Percentiles rank a stretch among this genome's conserved stretches.
Conservation (phyloP, 208 protist species). For the Leishmania martiniquensis region DNA sequence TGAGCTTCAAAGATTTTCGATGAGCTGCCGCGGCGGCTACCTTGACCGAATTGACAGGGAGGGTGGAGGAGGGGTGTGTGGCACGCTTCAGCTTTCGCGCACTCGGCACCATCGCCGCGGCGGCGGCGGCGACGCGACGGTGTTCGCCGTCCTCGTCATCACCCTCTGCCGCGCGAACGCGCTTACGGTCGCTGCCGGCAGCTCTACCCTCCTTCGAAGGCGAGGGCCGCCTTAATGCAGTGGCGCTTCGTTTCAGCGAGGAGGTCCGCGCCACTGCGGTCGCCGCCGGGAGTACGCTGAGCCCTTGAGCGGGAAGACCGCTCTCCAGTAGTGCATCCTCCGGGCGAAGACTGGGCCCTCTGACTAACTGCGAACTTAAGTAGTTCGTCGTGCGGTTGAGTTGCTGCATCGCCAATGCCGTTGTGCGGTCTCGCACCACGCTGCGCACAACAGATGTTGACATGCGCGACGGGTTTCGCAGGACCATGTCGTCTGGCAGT, state of each 20-base stretch:
- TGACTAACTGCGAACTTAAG: conserved; percentile 64
- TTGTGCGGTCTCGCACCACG: conserved; percentile 56
- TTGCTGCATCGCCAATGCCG: conserved; percentile 67
- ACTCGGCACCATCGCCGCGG: neutral
- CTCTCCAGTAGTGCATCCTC: conserved; percentile 13
- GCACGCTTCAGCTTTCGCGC: neutral
- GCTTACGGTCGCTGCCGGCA: neutral
- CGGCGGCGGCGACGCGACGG: neutral
- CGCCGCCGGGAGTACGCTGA: neutral
- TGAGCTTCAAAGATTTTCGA: neutral
- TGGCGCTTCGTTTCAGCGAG: conserved; percentile 6
- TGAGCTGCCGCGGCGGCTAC: neutral
- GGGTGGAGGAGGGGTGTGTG: neutral
- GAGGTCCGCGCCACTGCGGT: neutral
- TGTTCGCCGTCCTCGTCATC: neutral
- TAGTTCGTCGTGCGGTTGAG: conserved; percentile 81
- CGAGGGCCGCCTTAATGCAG: conserved; percentile 2
- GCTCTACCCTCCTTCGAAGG: neutral
- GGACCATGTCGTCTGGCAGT: conserved; percentile 23
- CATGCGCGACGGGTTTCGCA: conserved; percentile 53
- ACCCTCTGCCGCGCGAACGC: neutral
- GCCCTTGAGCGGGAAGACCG: neutral
- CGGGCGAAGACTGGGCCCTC: conserved; percentile 23
- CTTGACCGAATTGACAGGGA: neutral
- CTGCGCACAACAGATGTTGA: conserved; percentile 49